These are phyloP conservation scores for Pugionium cornutum DNA, from an alignment of 345 rosid genomes.

Conservation along the genomic window DNA sequence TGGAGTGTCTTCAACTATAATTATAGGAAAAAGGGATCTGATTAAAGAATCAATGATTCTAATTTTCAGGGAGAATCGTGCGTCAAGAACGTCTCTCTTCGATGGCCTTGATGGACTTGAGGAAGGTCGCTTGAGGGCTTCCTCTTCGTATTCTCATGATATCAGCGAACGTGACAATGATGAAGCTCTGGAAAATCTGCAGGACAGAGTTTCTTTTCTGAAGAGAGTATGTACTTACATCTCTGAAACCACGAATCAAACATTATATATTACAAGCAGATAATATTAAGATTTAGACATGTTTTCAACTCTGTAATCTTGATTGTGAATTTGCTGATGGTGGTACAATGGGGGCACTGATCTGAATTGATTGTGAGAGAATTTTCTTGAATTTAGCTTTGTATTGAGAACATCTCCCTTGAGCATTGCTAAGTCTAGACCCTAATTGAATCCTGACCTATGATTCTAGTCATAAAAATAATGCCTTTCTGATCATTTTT, in stretches of 20 bases:
- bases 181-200: slow-evolving; percentile 59
- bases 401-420: neutral
- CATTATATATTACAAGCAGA: neutral
- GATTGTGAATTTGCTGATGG: slow-evolving; percentile 1
- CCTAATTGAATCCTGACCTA: no score
- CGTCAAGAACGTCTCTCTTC: slow-evolving; percentile 60
- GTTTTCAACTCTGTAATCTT: neutral
- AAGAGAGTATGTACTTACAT: slow-evolving; percentile 53
- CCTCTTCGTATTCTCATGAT: slow-evolving; percentile 54
- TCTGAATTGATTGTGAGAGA: neutral
- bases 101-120: slow-evolving; percentile 71
- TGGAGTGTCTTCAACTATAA: neutral
- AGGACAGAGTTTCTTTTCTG: slow-evolving; percentile 70
- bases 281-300: neutral
- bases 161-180: slow-evolving; percentile 71
- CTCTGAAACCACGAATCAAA: neutral
- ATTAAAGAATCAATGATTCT: neutral
- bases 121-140: slow-evolving; percentile 72
- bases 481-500: no score
- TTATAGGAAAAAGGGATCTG: slow-evolving; percentile 1
- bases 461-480: no score
- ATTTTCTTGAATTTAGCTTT: neutral
- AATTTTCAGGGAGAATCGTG: slow-evolving; percentile 61
- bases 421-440: slow-evolving; percentile 1
- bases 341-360: slow-evolving; percentile 1